Percentiles rank a stretch among this genome's conserved stretches.
Conservation (phyloP, 75 land plant genomes). For the Sequoiadendron giganteum region DNA sequence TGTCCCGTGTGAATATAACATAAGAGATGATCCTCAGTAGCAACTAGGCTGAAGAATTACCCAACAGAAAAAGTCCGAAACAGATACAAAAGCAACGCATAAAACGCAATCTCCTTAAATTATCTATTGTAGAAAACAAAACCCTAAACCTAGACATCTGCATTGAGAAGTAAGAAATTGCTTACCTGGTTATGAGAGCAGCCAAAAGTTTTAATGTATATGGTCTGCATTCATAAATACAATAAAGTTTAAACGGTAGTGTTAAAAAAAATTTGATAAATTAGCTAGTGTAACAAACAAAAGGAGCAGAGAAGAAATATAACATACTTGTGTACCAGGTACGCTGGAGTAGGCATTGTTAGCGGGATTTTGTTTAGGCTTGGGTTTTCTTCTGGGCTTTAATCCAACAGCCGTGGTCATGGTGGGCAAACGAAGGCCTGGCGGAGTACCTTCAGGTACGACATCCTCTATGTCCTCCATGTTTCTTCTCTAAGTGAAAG, state of each 20-base stretch:
- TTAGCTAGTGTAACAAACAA: not conserved
- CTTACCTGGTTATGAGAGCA: constrained; percentile 94
- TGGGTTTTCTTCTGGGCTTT: constrained; percentile 26
- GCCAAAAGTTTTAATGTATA: constrained; percentile 91
- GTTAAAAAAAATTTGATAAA: not conserved
- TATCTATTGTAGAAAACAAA: not conserved
- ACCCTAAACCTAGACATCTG: not conserved
- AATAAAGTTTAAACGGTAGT: not conserved
- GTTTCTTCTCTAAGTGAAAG: constrained; percentile 2
- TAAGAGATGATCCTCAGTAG: not conserved
- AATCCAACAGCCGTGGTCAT: constrained; percentile 27
- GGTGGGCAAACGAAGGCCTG: constrained; percentile 57
- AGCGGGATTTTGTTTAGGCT: not conserved
- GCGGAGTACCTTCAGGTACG: constrained; percentile 50
- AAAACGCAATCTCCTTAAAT: not conserved
- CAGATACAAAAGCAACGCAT: not conserved
- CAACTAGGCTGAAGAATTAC: not conserved
- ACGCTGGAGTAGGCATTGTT: constrained; percentile 18
- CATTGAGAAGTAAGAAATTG: not conserved
- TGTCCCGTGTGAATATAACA: too few relatives aligned
- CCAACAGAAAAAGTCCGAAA: not conserved
- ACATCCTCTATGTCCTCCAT: constrained; percentile 95
- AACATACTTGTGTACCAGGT: constrained; percentile 67
- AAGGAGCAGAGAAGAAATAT: not conserved
- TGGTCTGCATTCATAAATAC: constrained; percentile 43